Conservation (phyloP, 805 yeast genomes). For the Candida sonorensis region DNA sequence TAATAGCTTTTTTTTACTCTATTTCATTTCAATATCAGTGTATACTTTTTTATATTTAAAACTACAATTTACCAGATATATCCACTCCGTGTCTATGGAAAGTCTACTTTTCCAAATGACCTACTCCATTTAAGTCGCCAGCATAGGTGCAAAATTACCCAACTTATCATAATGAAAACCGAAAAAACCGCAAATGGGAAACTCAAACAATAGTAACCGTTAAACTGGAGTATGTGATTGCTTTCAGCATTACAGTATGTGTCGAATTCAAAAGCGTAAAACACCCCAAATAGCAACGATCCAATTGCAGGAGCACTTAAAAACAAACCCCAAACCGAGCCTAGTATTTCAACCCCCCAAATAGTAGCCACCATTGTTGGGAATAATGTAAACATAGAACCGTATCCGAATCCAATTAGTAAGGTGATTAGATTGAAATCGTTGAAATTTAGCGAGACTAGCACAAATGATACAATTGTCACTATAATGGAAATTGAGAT, state of each 20-base stretch:
- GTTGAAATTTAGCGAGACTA: constrained; percentile 7
- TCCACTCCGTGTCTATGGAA: background rate
- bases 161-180: constrained; percentile 8
- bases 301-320: constrained; percentile 88
- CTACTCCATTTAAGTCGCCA: constrained; percentile 12
- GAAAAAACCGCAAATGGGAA: constrained; percentile 12
- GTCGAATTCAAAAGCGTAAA: constrained; percentile 64
- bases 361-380: constrained; percentile 72
- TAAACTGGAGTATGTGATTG: constrained; percentile 1
- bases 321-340: constrained; percentile 83
- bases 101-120: too few species aligned
- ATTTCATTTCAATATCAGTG: too few species aligned
- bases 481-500: constrained; percentile 4
- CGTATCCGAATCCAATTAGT: constrained; percentile 65
- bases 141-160: constrained; percentile 8
- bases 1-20: too few species aligned
- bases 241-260: constrained; percentile 18
- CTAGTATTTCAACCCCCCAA: constrained; percentile 83
- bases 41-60: too few species aligned
- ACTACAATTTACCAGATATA: background rate
- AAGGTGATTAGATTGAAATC: constrained; percentile 7
- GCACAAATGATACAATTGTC: constrained; percentile 6
- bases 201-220: constrained; percentile 11
- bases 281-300: constrained; percentile 56
- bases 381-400: constrained; percentile 72